A percentile compares a stretch with the other conserved stretches of the same genome.
These are phyloP conservation scores for Coprinopsis cinerea DNA, from an alignment of 768 basidiomycete genomes.

Conservation along the genomic window DNA sequence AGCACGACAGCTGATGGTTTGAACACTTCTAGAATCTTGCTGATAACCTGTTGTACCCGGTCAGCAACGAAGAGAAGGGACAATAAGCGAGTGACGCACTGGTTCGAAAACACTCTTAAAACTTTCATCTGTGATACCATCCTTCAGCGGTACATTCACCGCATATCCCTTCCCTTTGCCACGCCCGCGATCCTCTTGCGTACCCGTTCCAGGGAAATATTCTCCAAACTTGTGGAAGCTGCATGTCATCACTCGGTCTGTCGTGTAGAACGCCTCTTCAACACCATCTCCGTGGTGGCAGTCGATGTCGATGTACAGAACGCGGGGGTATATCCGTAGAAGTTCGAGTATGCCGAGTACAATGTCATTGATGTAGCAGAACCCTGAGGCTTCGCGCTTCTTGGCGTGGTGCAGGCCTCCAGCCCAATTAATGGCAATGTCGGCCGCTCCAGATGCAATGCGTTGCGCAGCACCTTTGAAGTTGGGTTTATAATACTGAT, in stretches of 20 bases:
- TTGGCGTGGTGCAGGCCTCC: constrained; percentile 99
- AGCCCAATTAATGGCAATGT: constrained; percentile 97
- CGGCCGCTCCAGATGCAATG: constrained; percentile 74
- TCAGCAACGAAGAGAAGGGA: constrained; percentile 1
- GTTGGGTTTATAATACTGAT: constrained; percentile 3
- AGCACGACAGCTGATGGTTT: constrained; percentile 83
- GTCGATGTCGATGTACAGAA: constrained; percentile 97
- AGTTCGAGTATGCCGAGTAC: constrained; percentile 93
- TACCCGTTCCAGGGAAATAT: constrained; percentile 85
- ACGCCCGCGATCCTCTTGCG: constrained; percentile 79
- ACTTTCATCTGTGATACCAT: constrained; percentile 89
- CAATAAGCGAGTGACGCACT: constrained; percentile 40
- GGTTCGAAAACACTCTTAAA: constrained; percentile 90
- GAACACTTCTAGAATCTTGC: constrained; percentile 82
- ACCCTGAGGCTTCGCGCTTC: constrained; percentile 95
- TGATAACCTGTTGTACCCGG: constrained; percentile 52
- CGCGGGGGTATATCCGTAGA: constrained; percentile 76
- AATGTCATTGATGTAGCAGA: constrained; percentile 99
- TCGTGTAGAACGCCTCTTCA: constrained; percentile 97
- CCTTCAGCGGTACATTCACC: constrained; percentile 89
- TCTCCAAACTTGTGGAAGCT: constrained; percentile 98
- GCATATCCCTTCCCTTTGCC: constrained; percentile 84
- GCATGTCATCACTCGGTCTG: constrained; percentile 94
- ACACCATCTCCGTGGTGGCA: constrained; percentile 99
- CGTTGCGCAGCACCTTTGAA: constrained; percentile 69